Conservation (phyloP, 2,329 filamentous ascomycete genomes). For the Sarocladiaceae sp. region DNA sequence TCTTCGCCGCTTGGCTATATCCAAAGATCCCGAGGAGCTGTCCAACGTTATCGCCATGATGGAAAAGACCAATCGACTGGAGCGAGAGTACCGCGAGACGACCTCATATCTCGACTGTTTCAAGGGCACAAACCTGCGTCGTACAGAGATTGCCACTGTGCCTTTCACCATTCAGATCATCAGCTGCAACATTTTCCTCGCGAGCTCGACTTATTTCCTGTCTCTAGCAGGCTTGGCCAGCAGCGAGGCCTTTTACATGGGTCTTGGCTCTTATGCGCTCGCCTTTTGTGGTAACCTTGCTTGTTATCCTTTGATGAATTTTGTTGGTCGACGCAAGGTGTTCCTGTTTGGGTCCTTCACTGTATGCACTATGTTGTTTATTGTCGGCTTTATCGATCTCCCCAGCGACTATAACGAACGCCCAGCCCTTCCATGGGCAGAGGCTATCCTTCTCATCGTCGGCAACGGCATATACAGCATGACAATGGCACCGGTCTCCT, state of each 20-base stretch:
- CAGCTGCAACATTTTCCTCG: slow-evolving; percentile 26
- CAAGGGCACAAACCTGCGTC: slow-evolving; percentile 36
- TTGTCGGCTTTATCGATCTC: slow-evolving; percentile 43
- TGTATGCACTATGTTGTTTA: too few species aligned
- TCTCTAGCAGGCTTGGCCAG: slow-evolving; percentile 33
- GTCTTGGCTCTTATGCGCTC: too few species aligned
- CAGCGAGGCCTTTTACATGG: slow-evolving; percentile 31
- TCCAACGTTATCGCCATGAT: slow-evolving; percentile 48
- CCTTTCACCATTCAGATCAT: slow-evolving; percentile 31
- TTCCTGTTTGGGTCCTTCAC: too few species aligned
- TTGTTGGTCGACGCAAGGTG: too few species aligned
- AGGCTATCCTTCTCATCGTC: slow-evolving; percentile 15
- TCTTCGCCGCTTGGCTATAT: slow-evolving; percentile 56
- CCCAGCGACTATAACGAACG: slow-evolving; percentile 26
- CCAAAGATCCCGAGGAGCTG: slow-evolving; percentile 25
- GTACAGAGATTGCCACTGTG: slow-evolving; percentile 34
- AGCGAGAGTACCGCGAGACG: slow-evolving; percentile 12
- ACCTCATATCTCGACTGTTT: slow-evolving; percentile 38
- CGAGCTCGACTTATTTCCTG: slow-evolving; percentile 38
- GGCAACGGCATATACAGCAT: slow-evolving; percentile 26
- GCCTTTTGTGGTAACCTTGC: too few species aligned
- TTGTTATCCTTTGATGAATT: too few species aligned
- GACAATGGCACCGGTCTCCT: slow-evolving; percentile 17
- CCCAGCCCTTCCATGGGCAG: background rate
- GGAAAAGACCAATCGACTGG: slow-evolving; percentile 29